Evolutionary conservation across 2,329 filamentous ascomycete genomes (phyloP), one percentile per base, ranked within the genome.

Genomic region (Paramyrothecium sp.): DNA sequence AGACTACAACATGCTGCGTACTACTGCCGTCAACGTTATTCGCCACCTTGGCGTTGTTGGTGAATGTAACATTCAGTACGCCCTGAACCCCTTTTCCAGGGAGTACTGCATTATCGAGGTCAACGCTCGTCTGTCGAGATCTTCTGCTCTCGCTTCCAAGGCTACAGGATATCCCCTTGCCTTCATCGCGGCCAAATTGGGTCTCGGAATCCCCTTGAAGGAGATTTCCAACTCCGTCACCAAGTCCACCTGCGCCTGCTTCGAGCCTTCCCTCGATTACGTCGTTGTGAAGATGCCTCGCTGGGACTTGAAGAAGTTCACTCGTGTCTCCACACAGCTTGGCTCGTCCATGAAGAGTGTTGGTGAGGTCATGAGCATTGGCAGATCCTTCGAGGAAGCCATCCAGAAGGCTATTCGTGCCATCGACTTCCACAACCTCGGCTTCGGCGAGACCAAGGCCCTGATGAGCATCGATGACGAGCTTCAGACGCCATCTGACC

Each of bases 71-170:
- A 97, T 99, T 61, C 95, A 99, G 74, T 99, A 98, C 69, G 95
- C 95, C 4, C 80, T 99, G 55, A 97, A 99, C 78, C 95, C 95
- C 3, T 91, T 93, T 74, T 97, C 93, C 1, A 88, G 85, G 71
- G 95, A 99, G 72, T 99, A 97, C 80, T 97, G 95, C 81, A 97
- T 99, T 65, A 99, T 99, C 70, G 95, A 99, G 75, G 95, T 99
- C 79, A 99, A 99, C 69, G 95, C 94, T 52, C 89, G 94, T 83
- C 81, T 99, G 58, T 99, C 94, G 53, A 85, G 95, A 77, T 99
- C 94, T 52, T 99, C 94, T 12, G 94, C 95, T 17, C 81, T 99
- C 62, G 94, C 94, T 21, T 98, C 95, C 21, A 99, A 99, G 80
- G 94, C 94, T 8, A 99, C 94, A 10, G 94, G 95, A 41, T 99